Percentiles rank a stretch among this genome's conserved stretches.
Conservation (phyloP, 1,284 basidiomycete genomes). For the Fomitiporia mediterranea region DNA sequence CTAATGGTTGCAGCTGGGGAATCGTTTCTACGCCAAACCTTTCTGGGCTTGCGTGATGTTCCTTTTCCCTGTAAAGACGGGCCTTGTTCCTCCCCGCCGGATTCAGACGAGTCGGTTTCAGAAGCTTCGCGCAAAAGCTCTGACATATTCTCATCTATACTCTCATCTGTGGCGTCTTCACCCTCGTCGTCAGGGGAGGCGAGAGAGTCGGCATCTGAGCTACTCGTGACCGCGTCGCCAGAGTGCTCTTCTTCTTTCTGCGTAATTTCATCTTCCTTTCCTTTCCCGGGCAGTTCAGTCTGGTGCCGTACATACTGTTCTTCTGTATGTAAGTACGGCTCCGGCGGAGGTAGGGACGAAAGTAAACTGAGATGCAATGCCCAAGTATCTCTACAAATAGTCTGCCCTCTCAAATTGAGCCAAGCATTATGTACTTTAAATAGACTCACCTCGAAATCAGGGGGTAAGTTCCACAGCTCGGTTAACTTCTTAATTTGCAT, state of each 20-base stretch:
- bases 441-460: constrained; percentile 69
- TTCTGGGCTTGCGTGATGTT: constrained; percentile 22
- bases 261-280: constrained; percentile 24
- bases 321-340: constrained; percentile 47
- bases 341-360: constrained; percentile 53
- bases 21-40: constrained; percentile 37
- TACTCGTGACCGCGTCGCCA: too few relatives aligned
- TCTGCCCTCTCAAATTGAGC: constrained; percentile 36
- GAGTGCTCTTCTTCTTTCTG: constrained; percentile 20
- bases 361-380: constrained; percentile 66
- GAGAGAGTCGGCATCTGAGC: background rate
- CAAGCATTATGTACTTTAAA: background rate
- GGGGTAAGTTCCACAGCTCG: constrained; percentile 65
- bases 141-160: constrained; percentile 49
- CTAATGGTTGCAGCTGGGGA: constrained; percentile 57
- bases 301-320: constrained; percentile 28
- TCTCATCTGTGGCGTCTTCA: constrained; percentile 29
- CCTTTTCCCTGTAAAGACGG: constrained; percentile 9
- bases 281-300: constrained; percentile 24
- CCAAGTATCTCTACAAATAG: constrained; percentile 80
- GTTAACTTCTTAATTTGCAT: constrained; percentile 66
- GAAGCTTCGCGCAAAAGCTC: constrained; percentile 53
- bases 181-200: constrained; percentile 16
- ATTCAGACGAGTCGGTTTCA: constrained; percentile 39
- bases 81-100: constrained; percentile 36